These are phyloP conservation scores for Planoprotostelium fungivorum DNA, from an alignment of 78 protist genomes.

Conservation along the genomic window DNA sequence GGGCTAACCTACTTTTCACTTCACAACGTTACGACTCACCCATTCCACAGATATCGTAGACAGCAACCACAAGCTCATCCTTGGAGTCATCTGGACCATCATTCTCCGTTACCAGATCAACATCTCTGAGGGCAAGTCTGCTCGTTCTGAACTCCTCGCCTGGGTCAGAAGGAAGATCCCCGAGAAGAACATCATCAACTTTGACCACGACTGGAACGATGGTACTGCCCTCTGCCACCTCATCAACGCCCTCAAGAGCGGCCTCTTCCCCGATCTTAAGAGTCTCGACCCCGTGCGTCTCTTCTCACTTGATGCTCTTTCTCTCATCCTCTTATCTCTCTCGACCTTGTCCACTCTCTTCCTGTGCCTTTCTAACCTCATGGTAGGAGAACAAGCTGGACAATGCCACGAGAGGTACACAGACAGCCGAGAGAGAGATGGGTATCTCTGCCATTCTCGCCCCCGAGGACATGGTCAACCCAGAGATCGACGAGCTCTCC, in stretches of 20 bases:
- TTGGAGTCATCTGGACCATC: conserved; percentile 80
- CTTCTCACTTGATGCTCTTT: neutral
- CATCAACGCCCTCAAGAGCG: conserved; percentile 57
- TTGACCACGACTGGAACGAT: conserved; percentile 60
- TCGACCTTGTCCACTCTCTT: conserved; percentile 7
- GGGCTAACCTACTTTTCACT: too few relatives aligned
- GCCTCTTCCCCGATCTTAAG: conserved; percentile 5
- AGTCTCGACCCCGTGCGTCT: neutral
- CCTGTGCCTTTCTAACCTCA: too few relatives aligned
- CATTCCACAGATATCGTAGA: conserved; percentile 65
- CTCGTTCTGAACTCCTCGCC: conserved; percentile 63
- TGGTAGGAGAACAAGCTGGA: too few relatives aligned
- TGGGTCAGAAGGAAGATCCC: conserved; percentile 64
- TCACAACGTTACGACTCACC: neutral
- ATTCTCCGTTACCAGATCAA: conserved; percentile 77
- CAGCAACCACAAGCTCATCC: conserved; percentile 64
- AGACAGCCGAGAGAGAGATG: conserved; percentile 15
- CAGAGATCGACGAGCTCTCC: conserved; percentile 54
- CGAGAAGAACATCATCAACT: conserved; percentile 53
- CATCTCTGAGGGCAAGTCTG: conserved; percentile 49
- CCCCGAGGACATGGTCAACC: conserved; percentile 56
- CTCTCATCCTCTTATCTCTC: neutral
- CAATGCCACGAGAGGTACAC: conserved; percentile 4
- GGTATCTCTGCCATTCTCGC: conserved; percentile 61
- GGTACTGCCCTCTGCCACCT: conserved; percentile 61